Percentiles rank a stretch among this genome's conserved stretches.
phyloP scores from a whole-genome alignment of 768 basidiomycete genomes.

The Mycena albidolilacea region DNA sequence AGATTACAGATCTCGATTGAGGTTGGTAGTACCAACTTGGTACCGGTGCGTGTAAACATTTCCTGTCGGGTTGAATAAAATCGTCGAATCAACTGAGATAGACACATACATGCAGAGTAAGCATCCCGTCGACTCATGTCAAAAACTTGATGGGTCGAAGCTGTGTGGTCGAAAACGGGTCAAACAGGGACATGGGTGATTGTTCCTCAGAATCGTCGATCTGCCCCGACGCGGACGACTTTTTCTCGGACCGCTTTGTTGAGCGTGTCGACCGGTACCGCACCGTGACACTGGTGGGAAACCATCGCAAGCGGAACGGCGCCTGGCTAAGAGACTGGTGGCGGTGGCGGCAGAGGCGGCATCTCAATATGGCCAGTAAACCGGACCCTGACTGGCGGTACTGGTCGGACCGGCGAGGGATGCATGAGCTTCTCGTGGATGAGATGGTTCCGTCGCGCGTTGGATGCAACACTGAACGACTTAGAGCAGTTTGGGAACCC shows the following conservation, averaged over 20 bases:
- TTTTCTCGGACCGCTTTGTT: not conserved
- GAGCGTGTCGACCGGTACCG: not conserved
- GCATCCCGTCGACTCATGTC: not conserved
- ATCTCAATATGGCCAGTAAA: not conserved
- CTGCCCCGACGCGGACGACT: not conserved
- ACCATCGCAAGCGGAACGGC: constrained; percentile 30
- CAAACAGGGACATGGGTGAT: not conserved
- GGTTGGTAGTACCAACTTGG: no score
- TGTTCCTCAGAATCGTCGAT: not conserved
- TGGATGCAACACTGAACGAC: constrained; percentile 84
- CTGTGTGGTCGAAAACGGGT: not conserved
- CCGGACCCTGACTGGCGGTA: not conserved
- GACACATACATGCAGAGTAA: not conserved
- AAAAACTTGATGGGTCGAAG: not conserved
- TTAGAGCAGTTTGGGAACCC: constrained; percentile 73
- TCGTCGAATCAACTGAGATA: no score
- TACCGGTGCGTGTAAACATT: not conserved
- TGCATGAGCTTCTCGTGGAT: constrained; percentile 67
- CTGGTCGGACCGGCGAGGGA: not conserved
- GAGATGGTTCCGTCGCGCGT: constrained; percentile 84
- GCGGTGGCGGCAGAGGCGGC: not conserved
- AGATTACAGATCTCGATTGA: no score
- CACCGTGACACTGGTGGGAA: not conserved
- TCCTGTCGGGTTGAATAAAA: not conserved
- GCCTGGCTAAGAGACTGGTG: constrained; percentile 9